These are phyloP conservation scores for Fagus crenata DNA, from an alignment of 306 rosid species.

Conservation along the genomic window DNA sequence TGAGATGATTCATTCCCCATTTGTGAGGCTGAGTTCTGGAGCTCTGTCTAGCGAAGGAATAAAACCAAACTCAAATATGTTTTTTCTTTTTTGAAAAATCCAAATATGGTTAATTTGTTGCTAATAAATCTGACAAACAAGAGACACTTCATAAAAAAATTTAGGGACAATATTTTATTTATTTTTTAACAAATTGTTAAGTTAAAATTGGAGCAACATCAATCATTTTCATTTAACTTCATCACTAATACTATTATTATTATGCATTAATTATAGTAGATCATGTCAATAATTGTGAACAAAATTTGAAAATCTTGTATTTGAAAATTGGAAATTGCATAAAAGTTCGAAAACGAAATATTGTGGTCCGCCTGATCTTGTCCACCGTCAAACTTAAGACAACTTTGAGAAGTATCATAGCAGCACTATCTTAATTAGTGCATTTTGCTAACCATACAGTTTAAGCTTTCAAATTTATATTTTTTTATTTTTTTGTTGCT, in stretches of 20 bases:
- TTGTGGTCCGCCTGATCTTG: constrained; percentile 29
- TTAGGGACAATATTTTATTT: too few species aligned
- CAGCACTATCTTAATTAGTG: neutral
- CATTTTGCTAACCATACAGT: neutral
- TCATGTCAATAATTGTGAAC: neutral
- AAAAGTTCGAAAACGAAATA: constrained; percentile 14
- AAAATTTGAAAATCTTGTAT: too few species aligned
- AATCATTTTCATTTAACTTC: too few species aligned
- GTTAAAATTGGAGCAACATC: neutral
- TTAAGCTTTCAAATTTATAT: neutral
- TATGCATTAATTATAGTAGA: too few species aligned
- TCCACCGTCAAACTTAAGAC: constrained; percentile 45
- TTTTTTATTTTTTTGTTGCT: too few species aligned
- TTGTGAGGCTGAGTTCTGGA: constrained; percentile 30
- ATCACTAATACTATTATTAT: too few species aligned
- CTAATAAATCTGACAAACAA: constrained; percentile 18
- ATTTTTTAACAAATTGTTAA: too few species aligned
- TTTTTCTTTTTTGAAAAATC: neutral
- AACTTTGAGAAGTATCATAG: constrained; percentile 4
- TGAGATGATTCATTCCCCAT: constrained; percentile 37
- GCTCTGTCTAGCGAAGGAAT: constrained; percentile 20
- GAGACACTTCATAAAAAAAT: too few species aligned
- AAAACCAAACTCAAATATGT: constrained; percentile 6
- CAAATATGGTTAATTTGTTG: constrained; percentile 7
- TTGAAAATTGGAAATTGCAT: neutral